Base-by-base conservation (phyloP, 2,329 filamentous ascomycete genomes). In the Anthostomella pinea region DNA sequence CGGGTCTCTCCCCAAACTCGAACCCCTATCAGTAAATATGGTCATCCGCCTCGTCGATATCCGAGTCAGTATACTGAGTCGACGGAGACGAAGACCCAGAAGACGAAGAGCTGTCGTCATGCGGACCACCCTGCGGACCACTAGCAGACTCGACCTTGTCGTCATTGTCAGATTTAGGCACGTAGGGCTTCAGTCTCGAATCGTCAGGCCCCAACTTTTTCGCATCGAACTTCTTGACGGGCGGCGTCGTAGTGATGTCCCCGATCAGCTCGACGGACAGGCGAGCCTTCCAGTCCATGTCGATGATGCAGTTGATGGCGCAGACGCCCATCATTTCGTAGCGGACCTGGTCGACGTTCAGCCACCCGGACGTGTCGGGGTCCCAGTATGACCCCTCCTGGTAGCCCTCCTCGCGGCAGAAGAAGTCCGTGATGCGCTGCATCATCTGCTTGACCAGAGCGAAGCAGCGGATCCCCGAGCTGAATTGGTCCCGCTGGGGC, bases 311-410 rank as follows among this genome's bases (percentile, higher is more conserved):
- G 20, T 34, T 38, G 6, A 43, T 25, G 11, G 39, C 39, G 21
- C 33, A 39, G 7, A 43, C 35, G 4, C 39, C 32, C 34, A 45
- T 40, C 39, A 45, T 45, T n/a, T 48, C 45, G 19, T 48, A 19
- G 17, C 41, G 35, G 10, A 40, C 29, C 10, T 38, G 33, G 24
- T 48, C 41, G 15, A 39, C 37, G 15, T 45, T 39, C n/a, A 48
- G 20, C 30, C 33, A 45, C 15, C 45, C 41, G 6, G 28, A 35
- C 14, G 38, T 39, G n/a, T n/a, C n/a, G 6, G 31, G 25, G 3
- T 28, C 20, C 2, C 3, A 3, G 26, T 39, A 48, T 20, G 35
- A 34, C 3, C 7, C 11, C 2, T 41, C 25, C 6, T 25, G 2
- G 11, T 33, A 26, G 9, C 4, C 16, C 3, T 2, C 4, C 11